A percentile compares a stretch with the other conserved stretches of the same genome.
phyloP scores from a whole-genome alignment of 2,329 filamentous ascomycete species.

The Didymosphaeria variabile region DNA sequence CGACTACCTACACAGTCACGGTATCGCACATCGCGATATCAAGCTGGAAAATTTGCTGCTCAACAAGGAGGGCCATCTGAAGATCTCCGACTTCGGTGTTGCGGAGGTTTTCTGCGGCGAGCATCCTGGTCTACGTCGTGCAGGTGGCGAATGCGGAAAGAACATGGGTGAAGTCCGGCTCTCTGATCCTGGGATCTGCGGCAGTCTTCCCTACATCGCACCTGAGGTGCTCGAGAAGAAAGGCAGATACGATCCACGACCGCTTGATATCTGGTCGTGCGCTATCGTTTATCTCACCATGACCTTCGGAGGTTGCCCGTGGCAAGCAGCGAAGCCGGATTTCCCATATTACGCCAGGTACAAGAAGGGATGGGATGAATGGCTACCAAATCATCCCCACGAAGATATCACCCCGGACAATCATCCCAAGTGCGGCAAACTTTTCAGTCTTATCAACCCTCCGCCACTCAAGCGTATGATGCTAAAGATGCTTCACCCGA shows the following conservation, averaged over 20 bases:
- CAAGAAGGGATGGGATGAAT: conserved; percentile 73
- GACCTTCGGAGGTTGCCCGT: conserved; percentile 75
- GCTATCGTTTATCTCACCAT: conserved; percentile 85
- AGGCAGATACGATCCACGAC: conserved; percentile 74
- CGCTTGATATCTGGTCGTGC: conserved; percentile 85
- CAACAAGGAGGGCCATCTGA: conserved; percentile 80
- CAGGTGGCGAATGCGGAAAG: conserved; percentile 76
- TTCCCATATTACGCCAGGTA: conserved; percentile 70
- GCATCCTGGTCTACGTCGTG: conserved; percentile 78
- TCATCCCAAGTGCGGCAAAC: conserved; percentile 71
- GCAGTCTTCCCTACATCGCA: conserved; percentile 85
- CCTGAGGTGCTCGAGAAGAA: conserved; percentile 81
- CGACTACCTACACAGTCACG: conserved; percentile 80
- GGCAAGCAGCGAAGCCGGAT: conserved; percentile 71
- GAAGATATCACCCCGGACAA: conserved; percentile 61
- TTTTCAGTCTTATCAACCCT: conserved; percentile 74
- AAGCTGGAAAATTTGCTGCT: conserved; percentile 89
- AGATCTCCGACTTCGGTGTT: conserved; percentile 92
- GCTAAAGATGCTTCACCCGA: conserved; percentile 82
- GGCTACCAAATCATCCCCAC: conserved; percentile 66
- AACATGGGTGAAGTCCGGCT: conserved; percentile 76
- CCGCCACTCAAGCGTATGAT: conserved; percentile 73
- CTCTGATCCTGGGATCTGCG: conserved; percentile 82
- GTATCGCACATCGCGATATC: conserved; percentile 90
- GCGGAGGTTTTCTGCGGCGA: conserved; percentile 85